Evolutionary conservation across 331 rosid species (phyloP), one percentile per base, ranked within the genome.

Genomic region (Saraca asoca): DNA sequence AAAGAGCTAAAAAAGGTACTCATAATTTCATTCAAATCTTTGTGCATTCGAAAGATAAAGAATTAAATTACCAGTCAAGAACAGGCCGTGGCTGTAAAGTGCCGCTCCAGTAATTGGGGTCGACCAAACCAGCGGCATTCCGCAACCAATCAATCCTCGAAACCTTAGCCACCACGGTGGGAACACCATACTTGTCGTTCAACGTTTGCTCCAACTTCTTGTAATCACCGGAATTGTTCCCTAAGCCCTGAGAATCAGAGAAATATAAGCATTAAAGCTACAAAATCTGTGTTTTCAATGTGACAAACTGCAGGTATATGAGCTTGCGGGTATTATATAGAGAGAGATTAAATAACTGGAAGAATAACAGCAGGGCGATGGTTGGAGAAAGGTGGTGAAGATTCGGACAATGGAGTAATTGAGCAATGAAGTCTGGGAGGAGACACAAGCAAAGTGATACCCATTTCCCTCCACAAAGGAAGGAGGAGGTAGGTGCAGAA

Each of bases 71-170:
- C 96, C 98, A 92, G 56, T 89, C 88, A 3, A 92, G 95, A 5
- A 92, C 88, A 39, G 95, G 96, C 20, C 82, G 88, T 1, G 96
- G 96, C 9, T 80, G 78, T 38, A 89, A 96, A 74, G 84, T 87
- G 54, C 91, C 96, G 11, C 89, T 84, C 98, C 98, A 89, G 82
- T 85, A 92, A 54, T 81, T 74, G 52, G 91, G 76, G 64, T 92
- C 95, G 0, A 82, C 51, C 79, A 92, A 79, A 33, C 98, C 98
- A n/a, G 94, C 85, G 0, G 88, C 96, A 78, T 92, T 92, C 57
- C 95, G 79, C 34, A 89, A 51, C 98, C 96, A 92, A 53, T 92
- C 96, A 38, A 75, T 7, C 66, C 96, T 80, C 0, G 98, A 87
- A 0, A 89, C 94, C 78, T 85, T 89, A 4, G 89, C 88, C 35